phyloP scores from a whole-genome alignment of 257 asterid species.

The Eustoma russellianum region DNA sequence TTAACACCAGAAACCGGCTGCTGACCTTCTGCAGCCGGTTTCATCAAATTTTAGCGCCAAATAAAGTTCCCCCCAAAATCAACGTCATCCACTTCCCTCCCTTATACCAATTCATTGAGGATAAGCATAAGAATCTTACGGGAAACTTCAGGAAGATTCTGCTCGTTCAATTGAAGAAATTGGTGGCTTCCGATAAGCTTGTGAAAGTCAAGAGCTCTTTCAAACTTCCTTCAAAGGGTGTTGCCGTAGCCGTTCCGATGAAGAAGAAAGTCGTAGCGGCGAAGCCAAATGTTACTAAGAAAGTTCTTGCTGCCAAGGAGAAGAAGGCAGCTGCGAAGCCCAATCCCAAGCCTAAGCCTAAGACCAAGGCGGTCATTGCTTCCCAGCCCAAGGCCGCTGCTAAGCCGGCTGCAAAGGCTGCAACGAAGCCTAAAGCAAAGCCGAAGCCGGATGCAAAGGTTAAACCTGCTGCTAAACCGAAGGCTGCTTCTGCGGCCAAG shows the following conservation, averaged over 20 bases:
- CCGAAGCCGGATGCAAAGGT: constrained; percentile 5
- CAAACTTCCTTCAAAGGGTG: constrained; percentile 17
- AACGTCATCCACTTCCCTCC: no score
- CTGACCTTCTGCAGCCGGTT: no score
- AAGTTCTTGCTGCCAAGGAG: background rate
- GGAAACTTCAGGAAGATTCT: constrained; percentile 58
- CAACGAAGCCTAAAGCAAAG: constrained; percentile 7
- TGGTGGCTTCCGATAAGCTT: constrained; percentile 52
- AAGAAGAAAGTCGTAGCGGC: constrained; percentile 3
- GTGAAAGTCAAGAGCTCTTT: constrained; percentile 57
- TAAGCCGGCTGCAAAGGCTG: background rate
- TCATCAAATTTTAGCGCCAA: no score
- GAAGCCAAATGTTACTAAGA: background rate
- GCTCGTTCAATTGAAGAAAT: constrained; percentile 52
- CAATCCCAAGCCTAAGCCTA: background rate
- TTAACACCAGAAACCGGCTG: no score
- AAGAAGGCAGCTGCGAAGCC: constrained; percentile 11
- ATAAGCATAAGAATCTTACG: constrained; percentile 62
- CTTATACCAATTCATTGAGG: constrained; percentile 67
- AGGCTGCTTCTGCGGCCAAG: constrained; percentile 1
- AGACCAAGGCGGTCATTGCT: constrained; percentile 3
- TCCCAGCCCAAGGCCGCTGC: constrained; percentile 3
- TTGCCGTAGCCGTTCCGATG: background rate
- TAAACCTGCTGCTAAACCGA: constrained; percentile 4
- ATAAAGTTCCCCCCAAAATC: no score